These are phyloP conservation scores for Cryphonectria parasitica DNA, from an alignment of 2,329 filamentous ascomycete species.

Conservation along the genomic window DNA sequence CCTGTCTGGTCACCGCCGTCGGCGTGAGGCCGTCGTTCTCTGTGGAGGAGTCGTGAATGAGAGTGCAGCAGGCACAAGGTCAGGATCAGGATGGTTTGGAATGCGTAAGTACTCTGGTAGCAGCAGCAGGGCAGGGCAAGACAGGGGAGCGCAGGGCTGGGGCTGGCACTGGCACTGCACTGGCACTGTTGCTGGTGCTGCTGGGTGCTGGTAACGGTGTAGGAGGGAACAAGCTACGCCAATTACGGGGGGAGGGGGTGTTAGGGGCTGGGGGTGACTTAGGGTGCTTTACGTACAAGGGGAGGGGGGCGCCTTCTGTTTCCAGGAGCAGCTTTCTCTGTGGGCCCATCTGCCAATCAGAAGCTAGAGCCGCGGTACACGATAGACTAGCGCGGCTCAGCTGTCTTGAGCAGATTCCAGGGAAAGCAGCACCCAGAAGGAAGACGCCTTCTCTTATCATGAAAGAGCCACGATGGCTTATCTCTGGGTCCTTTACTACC, in stretches of 20 bases:
- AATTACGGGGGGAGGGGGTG: background rate
- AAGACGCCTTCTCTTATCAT: constrained; percentile 2
- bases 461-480: background rate
- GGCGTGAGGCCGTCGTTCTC: constrained; percentile 1
- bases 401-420: constrained; percentile 21
- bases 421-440: background rate
- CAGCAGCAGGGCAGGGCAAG: constrained; percentile 10
- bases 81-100: constrained; percentile 17
- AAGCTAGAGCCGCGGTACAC: constrained; percentile 6
- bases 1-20: constrained; percentile 1
- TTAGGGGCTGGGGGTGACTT: background rate
- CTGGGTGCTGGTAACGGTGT: background rate
- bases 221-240: background rate
- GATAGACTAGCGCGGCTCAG: constrained; percentile 21
- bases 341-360: constrained; percentile 19
- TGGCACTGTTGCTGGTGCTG: background rate
- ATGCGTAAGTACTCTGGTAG: constrained; percentile 12
- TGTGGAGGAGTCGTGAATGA: background rate
- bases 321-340: background rate
- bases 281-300: background rate
- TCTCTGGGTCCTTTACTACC: background rate
- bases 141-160: background rate
- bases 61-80: constrained; percentile 1
- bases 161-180: background rate
- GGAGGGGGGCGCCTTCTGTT: background rate